These are phyloP conservation scores for Kitagawia praeruptora DNA, from an alignment of 129 eudicot genomes.

Conservation along the genomic window DNA sequence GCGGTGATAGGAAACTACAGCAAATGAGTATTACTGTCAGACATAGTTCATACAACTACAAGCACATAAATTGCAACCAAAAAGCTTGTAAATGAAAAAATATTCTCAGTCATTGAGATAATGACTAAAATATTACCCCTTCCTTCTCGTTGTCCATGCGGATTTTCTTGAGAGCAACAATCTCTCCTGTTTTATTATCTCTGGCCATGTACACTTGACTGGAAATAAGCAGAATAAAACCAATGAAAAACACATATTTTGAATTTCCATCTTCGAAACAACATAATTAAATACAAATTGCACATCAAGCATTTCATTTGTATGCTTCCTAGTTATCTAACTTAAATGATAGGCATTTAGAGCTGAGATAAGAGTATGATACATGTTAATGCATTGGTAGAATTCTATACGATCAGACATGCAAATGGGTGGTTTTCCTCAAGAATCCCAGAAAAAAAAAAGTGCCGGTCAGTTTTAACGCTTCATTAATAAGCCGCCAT, in stretches of 20 bases:
- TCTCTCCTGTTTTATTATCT: slow-evolving; percentile 73
- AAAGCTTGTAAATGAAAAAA: neutral
- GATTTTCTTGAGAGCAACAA: slow-evolving; percentile 89
- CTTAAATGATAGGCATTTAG: neutral
- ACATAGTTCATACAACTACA: neutral
- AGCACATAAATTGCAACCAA: slow-evolving; percentile 1
- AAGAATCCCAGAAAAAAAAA: neutral
- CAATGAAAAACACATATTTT: neutral
- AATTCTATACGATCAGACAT: neutral
- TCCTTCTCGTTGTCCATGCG: slow-evolving; percentile 94
- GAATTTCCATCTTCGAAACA: neutral
- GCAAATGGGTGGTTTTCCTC: neutral
- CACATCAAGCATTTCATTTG: neutral
- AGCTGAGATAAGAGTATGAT: neutral
- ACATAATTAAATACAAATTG: neutral
- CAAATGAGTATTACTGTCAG: neutral
- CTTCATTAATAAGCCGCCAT: neutral
- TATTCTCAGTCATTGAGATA: neutral
- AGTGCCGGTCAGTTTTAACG: neutral
- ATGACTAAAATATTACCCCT: slow-evolving; percentile 51
- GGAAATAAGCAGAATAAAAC: slow-evolving; percentile 12
- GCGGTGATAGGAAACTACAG: slow-evolving; percentile 92
- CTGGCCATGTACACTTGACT: slow-evolving; percentile 96
- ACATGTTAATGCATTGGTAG: neutral
- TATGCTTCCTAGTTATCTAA: neutral